These are phyloP conservation scores for Cyberlindnera misumaiensis DNA, from an alignment of 805 yeast genomes.

Conservation along the genomic window DNA sequence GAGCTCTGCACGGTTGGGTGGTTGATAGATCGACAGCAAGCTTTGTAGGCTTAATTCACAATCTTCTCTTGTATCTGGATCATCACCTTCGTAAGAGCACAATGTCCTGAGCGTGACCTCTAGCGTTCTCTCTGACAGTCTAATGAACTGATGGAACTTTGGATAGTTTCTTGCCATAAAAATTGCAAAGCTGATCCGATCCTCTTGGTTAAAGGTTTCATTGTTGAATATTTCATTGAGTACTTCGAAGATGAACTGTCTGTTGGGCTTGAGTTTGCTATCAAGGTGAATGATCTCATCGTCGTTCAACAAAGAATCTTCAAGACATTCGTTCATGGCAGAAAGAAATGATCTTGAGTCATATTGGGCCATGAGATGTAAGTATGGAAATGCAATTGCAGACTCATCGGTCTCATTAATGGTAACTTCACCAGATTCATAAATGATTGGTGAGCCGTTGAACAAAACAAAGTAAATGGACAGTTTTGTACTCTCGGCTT, in stretches of 20 bases:
- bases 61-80: slow-evolving; percentile 35
- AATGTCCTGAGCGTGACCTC: slow-evolving; percentile 42
- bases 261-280: slow-evolving; percentile 34
- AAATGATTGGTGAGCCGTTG: slow-evolving; percentile 39
- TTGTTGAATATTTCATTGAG: slow-evolving; percentile 51
- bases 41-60: slow-evolving; percentile 74
- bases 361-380: slow-evolving; percentile 47
- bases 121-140: slow-evolving; percentile 56
- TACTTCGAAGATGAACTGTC: slow-evolving; percentile 77
- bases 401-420: slow-evolving; percentile 24
- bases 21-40: slow-evolving; percentile 58
- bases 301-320: slow-evolving; percentile 69
- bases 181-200: slow-evolving; percentile 41
- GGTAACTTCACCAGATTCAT: slow-evolving; percentile 25
- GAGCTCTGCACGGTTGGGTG: slow-evolving; percentile 43
- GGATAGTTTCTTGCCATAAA: slow-evolving; percentile 79
- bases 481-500: slow-evolving; percentile 38
- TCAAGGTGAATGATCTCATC: slow-evolving; percentile 31
- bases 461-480: slow-evolving; percentile 52
- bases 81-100: slow-evolving; percentile 33
- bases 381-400: slow-evolving; percentile 64
- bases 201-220: slow-evolving; percentile 25
- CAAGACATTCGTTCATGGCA: slow-evolving; percentile 75
- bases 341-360: slow-evolving; percentile 57
- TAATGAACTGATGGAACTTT: slow-evolving; percentile 76